Percentiles rank a stretch among this genome's conserved stretches.
phyloP scores from a whole-genome alignment of 768 basidiomycete species.

The Dictyophora rubrovolvata region DNA sequence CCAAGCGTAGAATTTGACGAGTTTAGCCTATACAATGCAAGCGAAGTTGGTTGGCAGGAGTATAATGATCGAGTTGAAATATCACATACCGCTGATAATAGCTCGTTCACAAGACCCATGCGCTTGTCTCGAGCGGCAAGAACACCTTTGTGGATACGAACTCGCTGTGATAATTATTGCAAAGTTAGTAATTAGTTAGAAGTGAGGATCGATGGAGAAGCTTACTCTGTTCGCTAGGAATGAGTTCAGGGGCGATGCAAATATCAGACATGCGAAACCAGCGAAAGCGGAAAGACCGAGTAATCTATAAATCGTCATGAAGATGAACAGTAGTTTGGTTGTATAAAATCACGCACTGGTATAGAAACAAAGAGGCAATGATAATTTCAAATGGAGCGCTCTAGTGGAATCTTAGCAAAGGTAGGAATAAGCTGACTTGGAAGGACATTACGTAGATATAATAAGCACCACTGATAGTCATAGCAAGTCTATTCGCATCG shows the following conservation, averaged over 20 bases:
- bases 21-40: constrained; percentile 39
- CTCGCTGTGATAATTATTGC: constrained; percentile 11
- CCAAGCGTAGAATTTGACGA: constrained; percentile 81
- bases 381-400: constrained; percentile 65
- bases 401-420: constrained; percentile 1
- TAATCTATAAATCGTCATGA: constrained; percentile 28
- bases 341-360: constrained; percentile 42
- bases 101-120: constrained; percentile 68
- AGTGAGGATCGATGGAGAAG: not conserved
- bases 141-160: constrained; percentile 50
- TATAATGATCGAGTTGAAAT: not conserved
- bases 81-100: constrained; percentile 51
- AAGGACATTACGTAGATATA: constrained; percentile 44
- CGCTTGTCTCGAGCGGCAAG: constrained; percentile 60
- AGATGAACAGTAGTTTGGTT: not conserved
- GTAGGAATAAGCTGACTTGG: too few relatives aligned
- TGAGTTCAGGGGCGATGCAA: constrained; percentile 66
- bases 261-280: constrained; percentile 56
- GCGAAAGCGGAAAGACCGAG: constrained; percentile 65
- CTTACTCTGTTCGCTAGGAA: constrained; percentile 46
- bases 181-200: not conserved
- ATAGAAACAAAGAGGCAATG: constrained; percentile 64
- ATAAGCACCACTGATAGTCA: constrained; percentile 46
- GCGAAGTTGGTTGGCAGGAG: not conserved
- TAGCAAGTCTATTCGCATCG: constrained; percentile 54